Evolutionary conservation across 2,329 filamentous ascomycete species (phyloP).

Genomic region (Neophaeococcomyces aloes): DNA sequence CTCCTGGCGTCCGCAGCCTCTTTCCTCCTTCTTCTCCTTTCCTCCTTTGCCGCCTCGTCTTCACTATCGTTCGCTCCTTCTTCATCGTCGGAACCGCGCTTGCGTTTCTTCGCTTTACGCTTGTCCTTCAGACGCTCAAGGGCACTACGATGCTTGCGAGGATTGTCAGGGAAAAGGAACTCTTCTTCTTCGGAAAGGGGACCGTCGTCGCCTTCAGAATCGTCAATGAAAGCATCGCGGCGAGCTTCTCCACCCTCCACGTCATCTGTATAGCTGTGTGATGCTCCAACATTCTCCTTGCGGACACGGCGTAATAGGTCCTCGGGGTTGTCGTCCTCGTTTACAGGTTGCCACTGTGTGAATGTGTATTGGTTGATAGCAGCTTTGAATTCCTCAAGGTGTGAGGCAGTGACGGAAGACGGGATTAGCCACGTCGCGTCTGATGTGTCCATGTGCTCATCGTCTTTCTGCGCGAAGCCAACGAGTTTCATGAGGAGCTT

Average conservation of each 20-base stretch:
- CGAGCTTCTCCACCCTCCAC: slow-evolving; percentile 27
- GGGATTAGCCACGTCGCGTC: slow-evolving; percentile 74
- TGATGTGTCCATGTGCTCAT: slow-evolving; percentile 57
- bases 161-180: slow-evolving; percentile 54
- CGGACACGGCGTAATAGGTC: slow-evolving; percentile 66
- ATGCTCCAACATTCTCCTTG: slow-evolving; percentile 10
- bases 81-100: slow-evolving; percentile 29
- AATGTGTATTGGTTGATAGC: slow-evolving; percentile 69
- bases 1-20: slow-evolving; percentile 66
- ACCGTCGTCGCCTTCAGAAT: slow-evolving; percentile 51
- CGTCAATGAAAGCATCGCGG: slow-evolving; percentile 53
- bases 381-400: slow-evolving; percentile 58
- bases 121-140: slow-evolving; percentile 33
- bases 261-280: slow-evolving; percentile 30
- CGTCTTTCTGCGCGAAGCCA: slow-evolving; percentile 49
- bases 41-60: slow-evolving; percentile 50
- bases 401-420: slow-evolving; percentile 49
- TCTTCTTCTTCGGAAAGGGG: slow-evolving; percentile 36
- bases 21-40: slow-evolving; percentile 50
- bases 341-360: slow-evolving; percentile 64
- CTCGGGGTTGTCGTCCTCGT: slow-evolving; percentile 57
- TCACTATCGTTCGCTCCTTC: slow-evolving; percentile 44
- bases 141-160: slow-evolving; percentile 10
- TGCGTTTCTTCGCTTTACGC: slow-evolving; percentile 50
- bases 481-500: slow-evolving; percentile 71